These are phyloP conservation scores for Neocucurbitaria cava DNA, from an alignment of 2,329 filamentous ascomycete genomes.

Conservation along the genomic window DNA sequence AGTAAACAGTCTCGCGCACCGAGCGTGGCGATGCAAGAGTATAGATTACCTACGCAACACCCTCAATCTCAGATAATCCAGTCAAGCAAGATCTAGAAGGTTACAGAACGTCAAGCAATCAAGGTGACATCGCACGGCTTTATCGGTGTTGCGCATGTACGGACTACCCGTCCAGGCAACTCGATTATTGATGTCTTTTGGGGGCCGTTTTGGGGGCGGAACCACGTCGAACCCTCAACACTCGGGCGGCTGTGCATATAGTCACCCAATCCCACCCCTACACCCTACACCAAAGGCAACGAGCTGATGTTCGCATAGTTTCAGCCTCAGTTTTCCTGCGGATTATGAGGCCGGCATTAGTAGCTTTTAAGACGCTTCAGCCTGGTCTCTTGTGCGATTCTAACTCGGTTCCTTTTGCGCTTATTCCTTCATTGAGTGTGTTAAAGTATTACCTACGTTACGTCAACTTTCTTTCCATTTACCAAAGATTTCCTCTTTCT, in stretches of 20 bases:
- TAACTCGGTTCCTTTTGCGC: not conserved
- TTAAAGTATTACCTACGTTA: not conserved
- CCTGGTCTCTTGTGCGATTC: not conserved
- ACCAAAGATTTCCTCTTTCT: too few relatives aligned
- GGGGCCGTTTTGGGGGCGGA: conserved; percentile 24
- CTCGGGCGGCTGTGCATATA: conserved; percentile 14
- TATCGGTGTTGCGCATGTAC: conserved; percentile 9
- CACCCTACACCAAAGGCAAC: conserved; percentile 10
- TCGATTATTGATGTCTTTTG: conserved; percentile 15
- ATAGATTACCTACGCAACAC: not conserved
- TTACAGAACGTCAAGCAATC: conserved; percentile 3
- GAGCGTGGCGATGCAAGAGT: not conserved
- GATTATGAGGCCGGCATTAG: conserved; percentile 16
- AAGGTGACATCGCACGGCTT: conserved; percentile 4
- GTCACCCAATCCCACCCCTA: conserved; percentile 18
- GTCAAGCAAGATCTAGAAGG: conserved; percentile 4
- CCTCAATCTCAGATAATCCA: conserved; percentile 2
- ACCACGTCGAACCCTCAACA: conserved; percentile 11
- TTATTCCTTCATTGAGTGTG: not conserved
- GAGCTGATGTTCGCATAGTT: conserved; percentile 23
- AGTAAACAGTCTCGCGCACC: not conserved
- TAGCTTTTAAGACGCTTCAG: conserved; percentile 5
- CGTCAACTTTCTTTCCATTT: too few relatives aligned
- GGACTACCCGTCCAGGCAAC: conserved; percentile 12
- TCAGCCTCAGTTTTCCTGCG: conserved; percentile 13